Base-by-base conservation (phyloP, 805 yeast genomes). In the Saturnispora zaruensis region DNA sequence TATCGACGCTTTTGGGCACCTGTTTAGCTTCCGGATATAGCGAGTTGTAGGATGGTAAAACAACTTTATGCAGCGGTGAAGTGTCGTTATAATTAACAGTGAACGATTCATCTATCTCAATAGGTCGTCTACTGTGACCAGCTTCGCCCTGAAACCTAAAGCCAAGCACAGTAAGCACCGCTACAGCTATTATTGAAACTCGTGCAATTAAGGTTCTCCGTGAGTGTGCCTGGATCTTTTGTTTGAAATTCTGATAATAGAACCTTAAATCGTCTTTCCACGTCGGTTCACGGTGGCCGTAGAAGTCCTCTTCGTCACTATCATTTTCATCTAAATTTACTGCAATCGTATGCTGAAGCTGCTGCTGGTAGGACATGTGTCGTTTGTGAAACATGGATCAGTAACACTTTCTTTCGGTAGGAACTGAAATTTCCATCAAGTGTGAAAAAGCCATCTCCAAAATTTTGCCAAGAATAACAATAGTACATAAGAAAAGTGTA, bases 1-100 rank as follows among this genome's bases (percentile, higher is more conserved):
- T 14, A 16, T 44, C 44, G n/a, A 44, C 33, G 3, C 30, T 41
- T 2, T 48, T 18, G 25, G 37, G 16, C 8, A n/a, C 13, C 32
- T 28, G 14, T 9, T 28, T 6, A 13, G 24, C 20, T 8, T 41
- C 23, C 13, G 55, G 55, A 33, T 45, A 54, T 38, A 54, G n/a
- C 20, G 28, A 25, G 4, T 48, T 28, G n/a, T 47, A 40, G 20
- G 42, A 6, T 9, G 57, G 57, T 30, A 54, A 16, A 14, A 54
- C 48, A 3, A 54, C 28, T 34, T 52, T 47, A 42, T 54, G 55
- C 3, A 54, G 41, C 18, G 51, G 51, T 11, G 53, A 45, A 16
- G 33, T 16, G 14, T 25, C 20, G 7, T 36, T 28, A 6, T 44
- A 42, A n/a, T 25, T 34, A 28, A 46, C 44, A 16, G 49, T 49